A percentile compares a stretch with the other conserved stretches of the same genome.
phyloP scores from a whole-genome alignment of 495 filamentous ascomycete species.

The Achaetomiella virescens region DNA sequence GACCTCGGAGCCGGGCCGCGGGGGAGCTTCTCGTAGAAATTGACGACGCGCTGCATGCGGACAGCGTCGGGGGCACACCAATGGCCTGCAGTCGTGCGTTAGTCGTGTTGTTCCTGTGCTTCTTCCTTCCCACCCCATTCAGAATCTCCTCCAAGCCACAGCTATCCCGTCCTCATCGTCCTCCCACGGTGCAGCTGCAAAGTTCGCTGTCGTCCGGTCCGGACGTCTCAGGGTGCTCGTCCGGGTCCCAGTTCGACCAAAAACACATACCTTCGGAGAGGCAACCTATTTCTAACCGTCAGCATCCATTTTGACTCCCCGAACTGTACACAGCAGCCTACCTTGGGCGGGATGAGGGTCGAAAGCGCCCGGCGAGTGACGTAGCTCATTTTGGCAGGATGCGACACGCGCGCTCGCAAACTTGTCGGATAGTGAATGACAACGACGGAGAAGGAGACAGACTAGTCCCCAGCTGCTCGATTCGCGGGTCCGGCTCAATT shows the following conservation, averaged over 20 bases:
- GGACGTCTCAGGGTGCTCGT: not conserved
- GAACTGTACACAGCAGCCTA: slow-evolving; percentile 37
- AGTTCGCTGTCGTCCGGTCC: not conserved
- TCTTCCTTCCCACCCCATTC: not conserved
- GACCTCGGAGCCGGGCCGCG: slow-evolving; percentile 72
- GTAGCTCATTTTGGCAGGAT: slow-evolving; percentile 75
- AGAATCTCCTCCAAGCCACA: not conserved
- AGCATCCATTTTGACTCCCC: slow-evolving; percentile 18
- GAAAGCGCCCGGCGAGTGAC: slow-evolving; percentile 83
- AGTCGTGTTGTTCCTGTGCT: not conserved
- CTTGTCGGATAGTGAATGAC: slow-evolving; percentile 15
- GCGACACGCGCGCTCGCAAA: slow-evolving; percentile 22
- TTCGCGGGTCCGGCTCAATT: slow-evolving; percentile 20
- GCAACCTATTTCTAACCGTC: slow-evolving; percentile 50
- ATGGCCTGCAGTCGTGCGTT: slow-evolving; percentile 56
- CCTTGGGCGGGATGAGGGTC: slow-evolving; percentile 97
- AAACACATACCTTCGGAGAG: slow-evolving; percentile 78
- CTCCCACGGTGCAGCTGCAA: not conserved
- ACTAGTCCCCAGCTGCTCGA: slow-evolving; percentile 5
- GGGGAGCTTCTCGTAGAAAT: slow-evolving; percentile 97
- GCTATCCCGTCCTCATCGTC: not conserved
- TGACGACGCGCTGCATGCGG: slow-evolving; percentile 92
- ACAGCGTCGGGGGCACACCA: slow-evolving; percentile 89
- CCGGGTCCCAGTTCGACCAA: not conserved
- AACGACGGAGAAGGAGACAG: slow-evolving; percentile 7